Evolutionary conservation across 179 eudicot species (phyloP), one percentile per base, ranked within the genome.

Genomic region (Carnegiea gigantea): DNA sequence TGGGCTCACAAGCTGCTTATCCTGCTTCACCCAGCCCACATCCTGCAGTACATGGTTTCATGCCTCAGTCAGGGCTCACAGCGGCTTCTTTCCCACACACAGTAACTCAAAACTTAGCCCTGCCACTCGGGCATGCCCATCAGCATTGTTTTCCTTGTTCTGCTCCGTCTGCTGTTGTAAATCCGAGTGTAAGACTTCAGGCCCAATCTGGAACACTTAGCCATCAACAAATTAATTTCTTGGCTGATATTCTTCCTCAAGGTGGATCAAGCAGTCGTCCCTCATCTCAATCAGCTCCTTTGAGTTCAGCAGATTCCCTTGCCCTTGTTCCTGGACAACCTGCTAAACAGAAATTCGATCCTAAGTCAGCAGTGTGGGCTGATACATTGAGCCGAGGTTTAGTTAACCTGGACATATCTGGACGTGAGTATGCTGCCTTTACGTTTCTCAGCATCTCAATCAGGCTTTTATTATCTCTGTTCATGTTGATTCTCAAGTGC

Each of bases 321-420:
- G 88, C 95, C 82, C 73, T 87, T 79, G 92, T 86, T 81, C 81
- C 97, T 80, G 94, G 86, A 81, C 92, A 90, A 78, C 85, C 86
- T 13, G 84, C 88, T 15, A 89, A 91, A 75, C 89, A 90, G 82
- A 95, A 90, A 89, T 97, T 97, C 81, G 98, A 93, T 88, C 86
- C 94, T 18, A 97, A 95, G 85, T 97, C 99, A 48, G 85, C 97
- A 28, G 97, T 97, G 62, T 97, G 99, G 99, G 89, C 98, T 77
- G 99, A 97, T 86, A 97, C 99, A 5, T 86, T 97, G 78, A 97
- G 88, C 88, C 91, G 93, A 48, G 98, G 99, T 73, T 90, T 97
- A 76, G 99, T 97, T 81, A 86, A 97, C 87, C 80, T 97, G 84
- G 93, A 97, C 79, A 97, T 97, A 72, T 95, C 98, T 83, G 99